These are phyloP conservation scores for Ogataea thermomethanolica DNA, from an alignment of 805 yeast genomes.

Conservation along the genomic window DNA sequence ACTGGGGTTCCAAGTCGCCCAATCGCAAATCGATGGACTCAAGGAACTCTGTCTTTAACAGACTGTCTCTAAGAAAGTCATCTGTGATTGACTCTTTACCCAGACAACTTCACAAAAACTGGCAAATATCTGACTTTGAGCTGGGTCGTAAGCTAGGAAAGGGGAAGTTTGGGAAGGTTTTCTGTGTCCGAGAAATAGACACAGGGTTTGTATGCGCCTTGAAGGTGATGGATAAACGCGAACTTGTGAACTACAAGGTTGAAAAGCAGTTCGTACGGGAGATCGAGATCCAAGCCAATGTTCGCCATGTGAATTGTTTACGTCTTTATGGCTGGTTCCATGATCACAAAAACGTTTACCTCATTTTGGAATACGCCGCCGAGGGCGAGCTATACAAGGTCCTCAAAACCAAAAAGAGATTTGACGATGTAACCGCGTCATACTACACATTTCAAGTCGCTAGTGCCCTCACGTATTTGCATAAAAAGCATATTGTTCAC, in stretches of 20 bases:
- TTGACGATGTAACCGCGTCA: slow-evolving; percentile 71
- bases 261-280: slow-evolving; percentile 87
- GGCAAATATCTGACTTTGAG: slow-evolving; percentile 60
- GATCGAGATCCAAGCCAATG: slow-evolving; percentile 80
- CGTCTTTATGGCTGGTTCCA: slow-evolving; percentile 81
- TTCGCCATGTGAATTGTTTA: slow-evolving; percentile 78
- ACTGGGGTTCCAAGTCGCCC: slow-evolving; percentile 4
- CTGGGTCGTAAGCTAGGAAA: slow-evolving; percentile 85
- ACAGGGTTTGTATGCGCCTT: slow-evolving; percentile 84
- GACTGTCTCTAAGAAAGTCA: slow-evolving; percentile 21
- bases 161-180: slow-evolving; percentile 92
- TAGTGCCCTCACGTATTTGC: slow-evolving; percentile 72
- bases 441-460: slow-evolving; percentile 82
- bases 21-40: slow-evolving; percentile 1
- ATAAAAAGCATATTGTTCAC: slow-evolving; percentile 77
- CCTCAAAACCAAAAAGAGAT: slow-evolving; percentile 61
- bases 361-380: slow-evolving; percentile 79
- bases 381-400: slow-evolving; percentile 83
- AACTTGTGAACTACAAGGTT: slow-evolving; percentile 67
- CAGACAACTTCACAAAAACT: slow-evolving; percentile 13
- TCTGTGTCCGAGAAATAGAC: slow-evolving; percentile 73
- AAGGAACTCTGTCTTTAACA: slow-evolving; percentile 18
- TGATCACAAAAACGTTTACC: slow-evolving; percentile 74
- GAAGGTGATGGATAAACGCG: slow-evolving; percentile 85
- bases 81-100: slow-evolving; percentile 15